Base-by-base conservation (phyloP, 2,329 filamentous ascomycete genomes). In the Hymenoscyphus fraxineus region DNA sequence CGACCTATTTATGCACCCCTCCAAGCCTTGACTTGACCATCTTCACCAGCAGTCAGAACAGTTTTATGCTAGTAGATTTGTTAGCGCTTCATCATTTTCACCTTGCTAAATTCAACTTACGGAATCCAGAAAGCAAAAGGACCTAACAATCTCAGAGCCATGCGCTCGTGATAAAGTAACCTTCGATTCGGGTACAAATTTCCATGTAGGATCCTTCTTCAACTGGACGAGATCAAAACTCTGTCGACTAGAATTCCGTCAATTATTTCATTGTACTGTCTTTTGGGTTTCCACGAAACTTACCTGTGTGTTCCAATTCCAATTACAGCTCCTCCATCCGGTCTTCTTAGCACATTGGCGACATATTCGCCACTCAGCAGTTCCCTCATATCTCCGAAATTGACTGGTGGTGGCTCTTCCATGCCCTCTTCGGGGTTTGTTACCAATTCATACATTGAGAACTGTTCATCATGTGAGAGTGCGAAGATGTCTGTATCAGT, bases 401-500 rank as follows among this genome's bases (percentile, higher is more conserved):
- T 79, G 1, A 82, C 80, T 7, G 76, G 74, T 6, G 78, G 78
- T 2, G 77, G 73, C 32, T 81, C 79, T 66, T 82, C 80, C 41
- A 80, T 78, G 10, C 86, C 87, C 19, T 84, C 84, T 57, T 85
- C 83, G n/a, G 80, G 79, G 47, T 84, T 83, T 67, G 89, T 88
- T 58, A 86, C 84, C 63, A 90, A 79, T 66, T 88, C 84, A 74
- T 93, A 92, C 64, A 93, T 82, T 19, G 89, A 88, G 67, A 93
- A 84, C 65, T 86, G 87, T 79, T 95, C 91, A 74, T 94, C 91
- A 65, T 92, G 90, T 0, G 89, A 91, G 10, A 93, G 78, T 3
- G 89, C 89, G 68, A 87, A 92, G 39, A 93, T 83, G 72, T 89
- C 84, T 5, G 82, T 83, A 16, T 80, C 76, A 63, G 80, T 85